Evolutionary conservation across 208 protist genomes (phyloP), one percentile per base, ranked within the genome.

Genomic region (Trypanosoma scelopori): DNA sequence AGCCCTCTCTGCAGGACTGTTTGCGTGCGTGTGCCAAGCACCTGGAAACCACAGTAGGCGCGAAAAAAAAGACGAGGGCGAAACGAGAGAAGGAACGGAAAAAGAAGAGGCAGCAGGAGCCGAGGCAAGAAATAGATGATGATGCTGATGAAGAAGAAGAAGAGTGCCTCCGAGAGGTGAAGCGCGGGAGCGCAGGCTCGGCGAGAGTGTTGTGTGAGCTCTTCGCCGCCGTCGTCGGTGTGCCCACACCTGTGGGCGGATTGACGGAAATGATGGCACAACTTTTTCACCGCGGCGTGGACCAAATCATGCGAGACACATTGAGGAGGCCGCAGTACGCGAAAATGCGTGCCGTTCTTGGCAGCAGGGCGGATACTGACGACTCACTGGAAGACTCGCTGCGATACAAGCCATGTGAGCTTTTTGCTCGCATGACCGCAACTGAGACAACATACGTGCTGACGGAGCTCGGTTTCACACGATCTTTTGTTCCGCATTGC

Each of bases 401-500:
- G 35, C 57, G 77, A 18, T 78, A 60, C 41, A 30, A 64, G 0
- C 85, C 89, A 0, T 74, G 65, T 13, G n/a, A 52, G 1, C 68
- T 95, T 23, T 71, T 92, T 41, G 43, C 57, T 18, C 50, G 70
- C 5, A 73, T 91, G 56, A 57, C 56, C 15, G 48, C 68, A 41
- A 62, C 69, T 22, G 84, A 92, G 78, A 69, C 74, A 58, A 88
- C 78, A 58, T 89, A 87, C 71, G 55, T 82, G 1, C 55, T 74
- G 25, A 93, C 89, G 16, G 89, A 95, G 72, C 65, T 91, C 9
- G 87, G 87, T 30, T 74, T 88, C 50, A 60, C 66, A 12, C 67
- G 89, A 0, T 74, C 81, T 1, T 71, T 95, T 58, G 81, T 92
- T 22, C 71, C 76, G 28, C 77, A 82, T 41, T 84, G 76, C 74